These are phyloP conservation scores for Dovyalis caffra DNA, from an alignment of 345 rosid species.

Conservation along the genomic window DNA sequence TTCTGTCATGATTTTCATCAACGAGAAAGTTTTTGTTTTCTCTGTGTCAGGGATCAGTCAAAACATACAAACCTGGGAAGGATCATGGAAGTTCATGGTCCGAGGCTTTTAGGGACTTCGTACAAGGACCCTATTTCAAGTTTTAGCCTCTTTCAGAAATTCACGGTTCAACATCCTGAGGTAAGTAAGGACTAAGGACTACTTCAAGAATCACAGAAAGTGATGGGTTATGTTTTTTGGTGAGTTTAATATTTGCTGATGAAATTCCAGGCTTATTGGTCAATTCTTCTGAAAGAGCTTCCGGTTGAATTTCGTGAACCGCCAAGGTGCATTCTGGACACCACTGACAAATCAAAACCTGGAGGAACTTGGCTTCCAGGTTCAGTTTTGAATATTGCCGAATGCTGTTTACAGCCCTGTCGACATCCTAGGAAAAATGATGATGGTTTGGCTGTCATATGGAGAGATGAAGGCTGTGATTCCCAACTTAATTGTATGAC, in stretches of 20 bases:
- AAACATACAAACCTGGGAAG: conserved; percentile 67
- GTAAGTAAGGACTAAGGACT: conserved; percentile 31
- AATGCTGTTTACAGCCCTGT: conserved; percentile 67
- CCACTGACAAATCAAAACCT: conserved; percentile 44
- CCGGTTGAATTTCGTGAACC: conserved; percentile 49
- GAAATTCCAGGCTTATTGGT: conserved; percentile 64
- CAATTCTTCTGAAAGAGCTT: conserved; percentile 60
- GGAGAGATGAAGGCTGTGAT: conserved; percentile 77
- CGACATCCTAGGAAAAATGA: conserved; percentile 55
- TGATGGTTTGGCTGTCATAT: conserved; percentile 57
- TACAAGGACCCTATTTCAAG: conserved; percentile 79
- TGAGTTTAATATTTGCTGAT: conserved; percentile 11
- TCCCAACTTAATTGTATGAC: conserved; percentile 51
- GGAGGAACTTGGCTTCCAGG: conserved; percentile 82
- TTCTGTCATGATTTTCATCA: background rate
- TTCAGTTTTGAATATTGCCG: conserved; percentile 67
- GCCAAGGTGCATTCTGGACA: conserved; percentile 72
- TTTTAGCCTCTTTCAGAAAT: conserved; percentile 56
- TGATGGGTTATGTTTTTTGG: background rate
- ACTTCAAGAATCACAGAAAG: background rate
- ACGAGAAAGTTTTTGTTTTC: background rate
- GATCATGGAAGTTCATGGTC: conserved; percentile 65
- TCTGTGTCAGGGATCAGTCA: conserved; percentile 43
- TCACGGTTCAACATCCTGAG: conserved; percentile 62
- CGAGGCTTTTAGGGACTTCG: conserved; percentile 58